Evolutionary conservation across 2,329 filamentous ascomycete genomes (phyloP), one percentile per base, ranked within the genome.

Genomic region (Ophiostoma fasciatum): DNA sequence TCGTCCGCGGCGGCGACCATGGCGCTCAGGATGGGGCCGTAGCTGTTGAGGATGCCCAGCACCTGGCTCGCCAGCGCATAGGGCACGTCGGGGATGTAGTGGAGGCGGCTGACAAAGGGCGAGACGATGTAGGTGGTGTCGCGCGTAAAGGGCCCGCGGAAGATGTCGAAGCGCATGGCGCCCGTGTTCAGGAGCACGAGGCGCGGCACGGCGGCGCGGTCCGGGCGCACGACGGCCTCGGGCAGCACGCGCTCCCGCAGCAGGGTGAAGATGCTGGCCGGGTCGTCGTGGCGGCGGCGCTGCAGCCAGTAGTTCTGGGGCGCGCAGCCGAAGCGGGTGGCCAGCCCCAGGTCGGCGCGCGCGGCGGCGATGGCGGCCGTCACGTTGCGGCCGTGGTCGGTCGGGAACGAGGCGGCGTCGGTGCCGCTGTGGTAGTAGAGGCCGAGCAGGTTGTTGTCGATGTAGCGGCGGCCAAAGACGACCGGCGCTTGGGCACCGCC

Each of bases 111-210:
- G 2, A 73, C 74, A 53, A 98, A 98, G 0, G 90, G 90, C 8
- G 82, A 92, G 20, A 96, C 68, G 27, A 88, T 78, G 51, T 75
- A 96, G 0, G 81, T 83, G 4, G 78, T 79, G 53, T 98, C 90
- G 27, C 75, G 74, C 0, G 90, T 96, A 51, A 96, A 96, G 0
- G 78, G 64, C 0, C 90, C 90, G 54, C 88, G 75, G 65, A 94
- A 93, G 42, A 98, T 82, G 54, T 98, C 90, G 55, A 96, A 98
- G 30, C 90, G 81, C 45, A 98, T 75, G 4, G 82, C 82, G 19
- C 90, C 90, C 0, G 83, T 94, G 57, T 98, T 98, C 38, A 82
- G 66, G 34, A 96, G 72, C 21, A 78, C 75, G 10, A 96, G 59
- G 7, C 73, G 69, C 9, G 84, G 68, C 28, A 69, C 64, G 21